These are phyloP conservation scores for Moesziomyces parantarcticus DNA, from an alignment of 1,284 basidiomycete species.

Conservation along the genomic window DNA sequence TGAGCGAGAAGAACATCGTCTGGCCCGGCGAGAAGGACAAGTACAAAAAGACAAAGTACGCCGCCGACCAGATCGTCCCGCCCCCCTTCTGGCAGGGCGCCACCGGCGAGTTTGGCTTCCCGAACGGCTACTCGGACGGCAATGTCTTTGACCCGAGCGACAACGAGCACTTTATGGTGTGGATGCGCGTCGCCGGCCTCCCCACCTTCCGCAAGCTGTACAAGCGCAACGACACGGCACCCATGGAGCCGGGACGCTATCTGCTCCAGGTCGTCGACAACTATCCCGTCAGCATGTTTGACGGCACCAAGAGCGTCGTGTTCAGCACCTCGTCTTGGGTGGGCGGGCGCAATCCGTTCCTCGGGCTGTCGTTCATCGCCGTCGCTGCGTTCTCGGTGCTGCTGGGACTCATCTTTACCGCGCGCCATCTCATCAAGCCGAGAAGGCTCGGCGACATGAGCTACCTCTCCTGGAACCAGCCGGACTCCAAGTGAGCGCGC, in stretches of 20 bases:
- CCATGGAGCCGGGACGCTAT: conserved; percentile 81
- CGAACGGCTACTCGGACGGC: conserved; percentile 77
- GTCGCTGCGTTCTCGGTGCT: conserved; percentile 87
- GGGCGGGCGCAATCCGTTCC: conserved; percentile 95
- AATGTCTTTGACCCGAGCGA: conserved; percentile 79
- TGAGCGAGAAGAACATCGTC: conserved; percentile 84
- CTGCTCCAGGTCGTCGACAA: conserved; percentile 83
- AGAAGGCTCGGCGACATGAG: conserved; percentile 75
- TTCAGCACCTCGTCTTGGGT: conserved; percentile 98
- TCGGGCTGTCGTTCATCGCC: conserved; percentile 95
- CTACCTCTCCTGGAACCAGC: conserved; percentile 65
- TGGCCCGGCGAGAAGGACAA: conserved; percentile 95
- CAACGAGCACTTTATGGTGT: conserved; percentile 97
- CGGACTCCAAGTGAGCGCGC: conserved; percentile 23
- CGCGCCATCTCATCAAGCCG: conserved; percentile 90
- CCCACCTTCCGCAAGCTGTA: conserved; percentile 97
- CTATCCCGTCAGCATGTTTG: conserved; percentile 90
- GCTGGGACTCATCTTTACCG: conserved; percentile 87
- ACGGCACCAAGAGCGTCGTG: conserved; percentile 95
- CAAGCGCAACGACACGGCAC: conserved; percentile 84
- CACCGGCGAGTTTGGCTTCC: conserved; percentile 71
- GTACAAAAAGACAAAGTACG: conserved; percentile 72
- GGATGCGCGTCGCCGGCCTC: conserved; percentile 98
- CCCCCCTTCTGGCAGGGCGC: conserved; percentile 83
- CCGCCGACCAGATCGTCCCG: conserved; percentile 77